These are phyloP conservation scores for Anthracocystis setariae DNA, from an alignment of 1,284 basidiomycete genomes.

Conservation along the genomic window DNA sequence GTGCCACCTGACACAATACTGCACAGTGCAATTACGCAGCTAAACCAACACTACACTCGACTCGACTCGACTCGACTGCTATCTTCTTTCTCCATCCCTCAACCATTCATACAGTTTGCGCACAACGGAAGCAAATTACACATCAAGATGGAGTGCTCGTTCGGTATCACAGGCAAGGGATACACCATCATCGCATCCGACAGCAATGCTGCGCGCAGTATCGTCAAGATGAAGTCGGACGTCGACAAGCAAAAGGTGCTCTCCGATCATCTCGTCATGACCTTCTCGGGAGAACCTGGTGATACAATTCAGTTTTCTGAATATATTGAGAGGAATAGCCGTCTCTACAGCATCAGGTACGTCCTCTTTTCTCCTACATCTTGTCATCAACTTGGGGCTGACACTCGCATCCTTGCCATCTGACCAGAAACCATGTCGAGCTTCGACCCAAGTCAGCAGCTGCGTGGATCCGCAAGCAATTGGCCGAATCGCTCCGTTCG, in stretches of 20 bases:
- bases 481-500: conserved; percentile 89
- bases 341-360: conserved; percentile 91
- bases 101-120: not conserved
- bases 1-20: conserved; percentile 28
- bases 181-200: conserved; percentile 77
- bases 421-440: conserved; percentile 73
- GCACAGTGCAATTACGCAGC: conserved; percentile 19
- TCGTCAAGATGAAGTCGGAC: conserved; percentile 96
- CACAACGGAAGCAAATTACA: not conserved
- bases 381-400: not conserved
- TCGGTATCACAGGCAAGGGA: conserved; percentile 70
- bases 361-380: conserved; percentile 36
- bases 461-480: conserved; percentile 89
- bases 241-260: conserved; percentile 96
- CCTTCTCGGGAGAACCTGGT: conserved; percentile 90
- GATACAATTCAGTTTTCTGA: conserved; percentile 98
- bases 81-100: not conserved
- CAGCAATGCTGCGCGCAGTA: conserved; percentile 85
- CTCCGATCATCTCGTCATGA: conserved; percentile 91
- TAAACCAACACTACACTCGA: not conserved
- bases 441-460: conserved; percentile 90
- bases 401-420: too few species aligned
- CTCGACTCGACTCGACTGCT: not conserved
- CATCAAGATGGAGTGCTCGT: conserved; percentile 69
- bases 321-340: conserved; percentile 92